Conservation (phyloP, 2,329 filamentous ascomycete genomes). For the Colletotrichum sp. region DNA sequence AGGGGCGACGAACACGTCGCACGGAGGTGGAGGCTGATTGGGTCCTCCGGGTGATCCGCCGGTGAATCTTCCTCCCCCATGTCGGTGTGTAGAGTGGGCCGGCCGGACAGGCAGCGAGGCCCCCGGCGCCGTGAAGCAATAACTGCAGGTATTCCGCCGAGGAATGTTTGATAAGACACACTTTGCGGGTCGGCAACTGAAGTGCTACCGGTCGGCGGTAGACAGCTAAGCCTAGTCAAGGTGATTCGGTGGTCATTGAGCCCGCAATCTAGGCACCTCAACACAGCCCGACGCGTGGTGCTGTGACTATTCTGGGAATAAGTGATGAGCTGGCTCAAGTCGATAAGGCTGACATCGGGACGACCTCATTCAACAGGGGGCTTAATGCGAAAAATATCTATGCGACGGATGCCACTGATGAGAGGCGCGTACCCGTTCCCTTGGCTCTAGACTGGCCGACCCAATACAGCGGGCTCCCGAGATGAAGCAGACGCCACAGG, state of each 20-base stretch:
- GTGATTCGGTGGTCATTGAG: background rate
- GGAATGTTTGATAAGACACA: background rate
- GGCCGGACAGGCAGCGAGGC: background rate
- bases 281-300: background rate
- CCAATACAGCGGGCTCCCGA: background rate
- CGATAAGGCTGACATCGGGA: background rate
- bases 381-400: background rate
- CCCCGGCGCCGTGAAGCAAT: background rate
- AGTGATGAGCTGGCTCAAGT: background rate
- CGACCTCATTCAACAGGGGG: background rate
- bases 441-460: background rate
- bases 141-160: background rate
- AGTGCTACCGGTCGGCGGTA: background rate
- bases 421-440: background rate
- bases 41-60: background rate
- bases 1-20: background rate
- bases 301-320: background rate
- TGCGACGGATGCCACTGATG: background rate
- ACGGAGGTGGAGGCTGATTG: background rate
- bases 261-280: background rate
- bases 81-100: background rate
- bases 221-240: background rate
- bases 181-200: background rate
- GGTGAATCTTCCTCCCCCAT: background rate
- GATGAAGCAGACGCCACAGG: slow-evolving; percentile 6